Conservation (phyloP, 139 green algal genomes). For the Closterium sp. region DNA sequence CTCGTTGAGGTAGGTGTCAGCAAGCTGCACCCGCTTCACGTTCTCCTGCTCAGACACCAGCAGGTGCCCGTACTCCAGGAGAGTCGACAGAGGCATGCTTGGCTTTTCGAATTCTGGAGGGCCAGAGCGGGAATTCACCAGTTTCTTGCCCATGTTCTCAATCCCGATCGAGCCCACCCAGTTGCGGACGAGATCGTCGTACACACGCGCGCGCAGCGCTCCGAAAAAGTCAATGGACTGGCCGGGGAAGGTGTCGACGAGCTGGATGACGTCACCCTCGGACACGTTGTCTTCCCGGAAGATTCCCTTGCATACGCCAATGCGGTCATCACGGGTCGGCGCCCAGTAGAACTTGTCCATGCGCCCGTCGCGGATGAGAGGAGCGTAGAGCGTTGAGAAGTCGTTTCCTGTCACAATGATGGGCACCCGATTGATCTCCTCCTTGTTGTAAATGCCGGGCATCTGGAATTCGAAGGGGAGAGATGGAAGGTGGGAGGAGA, state of each 20-base stretch:
- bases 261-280: slow-evolving; percentile 47
- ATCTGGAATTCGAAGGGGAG: too few relatives aligned
- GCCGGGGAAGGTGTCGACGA: slow-evolving; percentile 96
- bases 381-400: slow-evolving; percentile 98
- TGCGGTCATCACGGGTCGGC: slow-evolving; percentile 86
- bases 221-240: slow-evolving; percentile 99
- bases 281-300: slow-evolving; percentile 76
- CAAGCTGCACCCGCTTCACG: slow-evolving; percentile 97
- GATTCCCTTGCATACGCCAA: slow-evolving; percentile 96
- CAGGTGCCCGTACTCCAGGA: slow-evolving; percentile 85
- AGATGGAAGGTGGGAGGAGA: neutral
- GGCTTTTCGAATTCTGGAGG: slow-evolving; percentile 72
- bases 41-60: slow-evolving; percentile 98
- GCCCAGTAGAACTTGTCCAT: slow-evolving; percentile 99
- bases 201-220: slow-evolving; percentile 88
- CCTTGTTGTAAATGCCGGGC: slow-evolving; percentile 49
- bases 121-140: slow-evolving; percentile 88
- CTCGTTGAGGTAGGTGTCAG: slow-evolving; percentile 86
- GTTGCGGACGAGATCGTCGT: slow-evolving; percentile 84
- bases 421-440: slow-evolving; percentile 91
- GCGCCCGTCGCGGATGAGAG: slow-evolving; percentile 97
- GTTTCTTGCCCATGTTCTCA: slow-evolving; percentile 82
- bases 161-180: slow-evolving; percentile 79
- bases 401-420: slow-evolving; percentile 98
- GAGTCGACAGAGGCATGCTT: slow-evolving; percentile 75